Base-by-base conservation (phyloP, 345 rosid genomes). In the Linum usitatissimum region DNA sequence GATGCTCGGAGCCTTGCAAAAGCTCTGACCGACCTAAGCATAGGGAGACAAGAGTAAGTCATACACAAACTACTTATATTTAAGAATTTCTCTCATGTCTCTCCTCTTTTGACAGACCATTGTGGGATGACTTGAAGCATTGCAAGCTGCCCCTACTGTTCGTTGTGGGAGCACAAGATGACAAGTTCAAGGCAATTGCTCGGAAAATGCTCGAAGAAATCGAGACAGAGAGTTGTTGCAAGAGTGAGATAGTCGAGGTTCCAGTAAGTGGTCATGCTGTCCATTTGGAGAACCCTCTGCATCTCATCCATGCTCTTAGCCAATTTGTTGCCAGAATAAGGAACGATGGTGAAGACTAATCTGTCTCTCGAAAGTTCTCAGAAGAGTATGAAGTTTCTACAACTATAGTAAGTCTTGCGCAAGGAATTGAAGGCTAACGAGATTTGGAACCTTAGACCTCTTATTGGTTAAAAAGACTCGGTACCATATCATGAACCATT, bases 11-110 rank as follows among this genome's bases (percentile, higher is more conserved):
- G 75, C 68, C 89, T 89, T 67, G 89, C 96, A 17, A 83, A 74
- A 71, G 76, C 74, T 73, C 76, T 92, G n/a, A 85, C 93, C 0
- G 91, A 78, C 66, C 75, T 89, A 65, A 92, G 98, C 80, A 66
- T 69, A 30, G 96, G 95, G 63, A 79, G 93, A 61, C 98, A 92
- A 68, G 87, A 63, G 98, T 92, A 76, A 92, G 95, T 68, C 64
- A 31, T 42, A 3, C 12, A 42, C 0, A 13, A 42, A 42, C 49
- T 8, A 6, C 49, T 8, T 8, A 19, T 0, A 54, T 1, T 64
- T n/a, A 13, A 21, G 6, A 49, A 49, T 31, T 12, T n/a, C n/a
- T 17, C 23, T 17, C 42, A 7, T 28, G 4, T n/a, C n/a, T n/a
- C n/a, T n/a, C n/a, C n/a, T n/a, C n/a, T n/a, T n/a, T n/a, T 59